Evolutionary conservation across 208 protist species (phyloP).

Genomic region (Acanthamoeba triangularis): DNA sequence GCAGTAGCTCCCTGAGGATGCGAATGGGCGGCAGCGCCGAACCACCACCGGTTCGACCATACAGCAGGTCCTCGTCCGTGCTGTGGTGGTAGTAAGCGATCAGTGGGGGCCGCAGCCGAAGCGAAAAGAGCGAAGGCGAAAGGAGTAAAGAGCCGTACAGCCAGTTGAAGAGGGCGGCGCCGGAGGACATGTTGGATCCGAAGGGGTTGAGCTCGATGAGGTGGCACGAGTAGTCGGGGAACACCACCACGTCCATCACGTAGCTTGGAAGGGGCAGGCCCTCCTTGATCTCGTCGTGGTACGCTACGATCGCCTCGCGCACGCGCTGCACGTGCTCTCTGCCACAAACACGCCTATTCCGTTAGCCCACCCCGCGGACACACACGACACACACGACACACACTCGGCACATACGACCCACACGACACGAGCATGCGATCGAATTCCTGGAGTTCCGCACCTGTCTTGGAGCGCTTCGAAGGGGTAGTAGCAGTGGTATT

Average conservation of each 20-base stretch:
- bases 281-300: background rate
- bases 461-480: conserved; percentile 43
- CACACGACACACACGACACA: background rate
- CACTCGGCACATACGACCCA: background rate
- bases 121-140: background rate
- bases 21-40: background rate
- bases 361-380: too few relatives aligned
- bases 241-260: conserved; percentile 53
- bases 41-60: background rate
- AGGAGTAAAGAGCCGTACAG: background rate
- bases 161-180: conserved; percentile 56
- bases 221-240: conserved; percentile 29
- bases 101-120: background rate
- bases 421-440: too few relatives aligned
- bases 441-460: too few relatives aligned
- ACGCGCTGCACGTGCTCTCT: background rate
- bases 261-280: background rate
- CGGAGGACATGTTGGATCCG: conserved; percentile 37
- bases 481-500: conserved; percentile 66
- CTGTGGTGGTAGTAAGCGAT: background rate
- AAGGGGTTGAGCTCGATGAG: conserved; percentile 65
- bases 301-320: background rate
- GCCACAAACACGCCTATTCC: background rate
- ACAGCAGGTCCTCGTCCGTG: background rate
- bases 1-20: background rate